Base-by-base conservation (phyloP, 2,329 filamentous ascomycete species). In the Xylaria sp. region DNA sequence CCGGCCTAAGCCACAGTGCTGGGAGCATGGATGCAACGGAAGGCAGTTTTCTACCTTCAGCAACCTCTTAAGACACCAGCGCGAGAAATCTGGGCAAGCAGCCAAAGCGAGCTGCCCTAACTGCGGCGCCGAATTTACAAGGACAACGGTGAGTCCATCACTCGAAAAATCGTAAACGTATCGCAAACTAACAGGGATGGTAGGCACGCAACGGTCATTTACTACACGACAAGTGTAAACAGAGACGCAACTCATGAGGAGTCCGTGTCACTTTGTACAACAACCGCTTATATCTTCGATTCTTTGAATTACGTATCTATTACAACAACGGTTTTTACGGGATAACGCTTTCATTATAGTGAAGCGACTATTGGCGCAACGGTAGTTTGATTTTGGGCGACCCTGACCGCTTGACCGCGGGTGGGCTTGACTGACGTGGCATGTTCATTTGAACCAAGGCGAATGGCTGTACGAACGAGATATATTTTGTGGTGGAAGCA, bases 1-100 rank as follows among this genome's bases (percentile, higher is more conserved):
- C 74, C 88, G 92, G 72, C 93, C 93, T n/a, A 97, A 97, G 82
- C 94, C 94, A 54, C 93, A 97, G 79, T 97, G 95, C 81, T 98
- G 93, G 93, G 95, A 97, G 69, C 95, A 98, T 77, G 95, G 94
- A 11, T 98, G 95, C 84, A 97, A 97, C 76, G 95, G 95, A 23
- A 90, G 94, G 36, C 93, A 97, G 77, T 98, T 98, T 78, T 97
- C 93, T 20, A 97, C 95, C 3, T 97, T 97, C 79, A 97, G 94
- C 87, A 97, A 97, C 78, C 87, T 97, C 3, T 84, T 97, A 44
- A 88, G 95, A 71, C 95, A 98, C 79, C 94, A 97, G 80, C 89
- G 95, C 51, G 95, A 98, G 81, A 97, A 97, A 80, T 97, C 93
- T 0, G 95, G 95, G 31, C 94, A 94, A 61, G 93, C 94, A 11